Evolutionary conservation across 495 filamentous ascomycete species (phyloP).

Genomic region (Filosporella fistucella): DNA sequence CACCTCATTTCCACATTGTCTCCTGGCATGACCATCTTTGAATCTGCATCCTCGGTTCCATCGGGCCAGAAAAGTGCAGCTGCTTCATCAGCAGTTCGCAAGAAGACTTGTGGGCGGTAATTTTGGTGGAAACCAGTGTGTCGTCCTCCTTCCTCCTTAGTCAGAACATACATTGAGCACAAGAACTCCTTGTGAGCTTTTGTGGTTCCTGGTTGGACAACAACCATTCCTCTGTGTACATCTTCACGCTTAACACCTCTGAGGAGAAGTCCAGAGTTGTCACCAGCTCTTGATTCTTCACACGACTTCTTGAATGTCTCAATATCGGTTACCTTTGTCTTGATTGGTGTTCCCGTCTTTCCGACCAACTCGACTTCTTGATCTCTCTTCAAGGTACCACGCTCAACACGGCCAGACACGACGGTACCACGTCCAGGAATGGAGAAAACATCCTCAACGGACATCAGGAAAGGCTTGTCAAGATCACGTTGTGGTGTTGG

Average conservation of each 20-base stretch:
- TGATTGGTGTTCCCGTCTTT: conserved; percentile 70
- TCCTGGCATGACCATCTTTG: conserved; percentile 88
- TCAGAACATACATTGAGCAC: conserved; percentile 91
- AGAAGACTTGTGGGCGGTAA: conserved; percentile 93
- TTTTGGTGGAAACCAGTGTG: conserved; percentile 90
- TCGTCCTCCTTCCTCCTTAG: conserved; percentile 95
- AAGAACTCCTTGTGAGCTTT: conserved; percentile 88
- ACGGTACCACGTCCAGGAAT: conserved; percentile 97
- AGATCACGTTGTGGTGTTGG: conserved; percentile 84
- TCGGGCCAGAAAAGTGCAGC: conserved; percentile 78
- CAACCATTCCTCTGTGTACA: conserved; percentile 87
- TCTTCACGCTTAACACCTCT: conserved; percentile 94
- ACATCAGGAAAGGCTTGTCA: conserved; percentile 98
- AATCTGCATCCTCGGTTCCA: conserved; percentile 56
- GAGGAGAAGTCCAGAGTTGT: conserved; percentile 97
- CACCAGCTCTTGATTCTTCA: conserved; percentile 87
- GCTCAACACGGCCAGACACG: conserved; percentile 94
- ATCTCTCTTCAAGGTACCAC: conserved; percentile 87
- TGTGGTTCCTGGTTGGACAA: conserved; percentile 69
- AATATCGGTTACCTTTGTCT: conserved; percentile 98
- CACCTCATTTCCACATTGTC: conserved; percentile 98
- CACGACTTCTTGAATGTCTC: conserved; percentile 99
- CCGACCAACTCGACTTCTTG: conserved; percentile 90
- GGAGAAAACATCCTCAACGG: conserved; percentile 97
- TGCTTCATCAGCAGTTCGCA: conserved; percentile 92